Evolutionary conservation across 345 rosid genomes (phyloP), one percentile per base, ranked within the genome.

Genomic region (Corchorus capsularis): DNA sequence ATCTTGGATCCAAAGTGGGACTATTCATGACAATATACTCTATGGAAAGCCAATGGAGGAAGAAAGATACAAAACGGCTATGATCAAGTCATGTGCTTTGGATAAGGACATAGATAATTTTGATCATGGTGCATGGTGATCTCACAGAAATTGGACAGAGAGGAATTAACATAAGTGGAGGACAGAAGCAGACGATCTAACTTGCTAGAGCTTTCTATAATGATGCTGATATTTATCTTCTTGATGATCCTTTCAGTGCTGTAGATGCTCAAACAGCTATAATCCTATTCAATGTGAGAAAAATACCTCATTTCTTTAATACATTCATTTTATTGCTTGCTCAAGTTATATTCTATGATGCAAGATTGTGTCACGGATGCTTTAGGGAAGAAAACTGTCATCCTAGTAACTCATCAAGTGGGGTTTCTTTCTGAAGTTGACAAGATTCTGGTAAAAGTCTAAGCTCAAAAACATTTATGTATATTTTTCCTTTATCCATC

Each of bases 151-250:
- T 92, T 65, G 92, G 95, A 54, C 91, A 92, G 78, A 82, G 95
- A 82, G 95, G 95, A 53, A 84, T 91, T 68, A 91, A 92, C 84
- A 75, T 91, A 90, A 92, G 97, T n/a, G 93, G 97, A 62, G 97
- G 95, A 75, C 97, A 92, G 84, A 91, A 88, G 76, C 97, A 92
- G 78, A 83, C 95, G 71, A 86, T 91, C 73, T 92, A 89, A 78
- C 85, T 92, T 41, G 93, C 93, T 5, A 84, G 97, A 32, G 97
- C 92, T n/a, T 85, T 90, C 70, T 93, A 93, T 57, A 85, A 82
- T 0, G 92, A 91, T 52, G 93, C 92, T n/a, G 93, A 91, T 79
- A 86, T 89, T 50, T 91, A 88, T 81, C 89, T 91, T 4, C 93
- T 91, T 4, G 96, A 93, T 65, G 97, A 93, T 52, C 97, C 96